phyloP scores from a whole-genome alignment of 2,329 filamentous ascomycete species.

The Pestalotiopsis sp. region DNA sequence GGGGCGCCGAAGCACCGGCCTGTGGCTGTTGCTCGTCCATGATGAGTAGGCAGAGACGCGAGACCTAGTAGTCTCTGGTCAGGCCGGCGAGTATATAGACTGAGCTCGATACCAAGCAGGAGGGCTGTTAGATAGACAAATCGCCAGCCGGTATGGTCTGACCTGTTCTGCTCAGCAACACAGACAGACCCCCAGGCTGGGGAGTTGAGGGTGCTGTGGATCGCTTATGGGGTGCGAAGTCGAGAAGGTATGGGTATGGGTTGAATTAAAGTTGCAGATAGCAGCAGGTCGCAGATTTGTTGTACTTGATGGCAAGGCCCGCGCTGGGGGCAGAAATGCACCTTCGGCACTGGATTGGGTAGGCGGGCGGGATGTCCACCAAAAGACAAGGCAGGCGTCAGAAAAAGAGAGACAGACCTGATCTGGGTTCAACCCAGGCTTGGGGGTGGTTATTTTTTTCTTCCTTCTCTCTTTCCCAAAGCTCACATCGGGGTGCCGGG shows the following conservation, averaged over 20 bases:
- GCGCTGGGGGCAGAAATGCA: neutral
- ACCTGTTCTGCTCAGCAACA: slow-evolving; percentile 2
- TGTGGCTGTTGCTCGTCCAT: slow-evolving; percentile 4
- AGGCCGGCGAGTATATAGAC: neutral
- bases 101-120: neutral
- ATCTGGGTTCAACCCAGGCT: neutral
- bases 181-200: neutral
- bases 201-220: neutral
- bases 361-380: neutral
- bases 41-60: neutral
- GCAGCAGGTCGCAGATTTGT: neutral
- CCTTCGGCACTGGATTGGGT: neutral
- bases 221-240: neutral
- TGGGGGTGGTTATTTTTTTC: neutral
- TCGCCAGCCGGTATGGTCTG: neutral
- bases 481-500: neutral
- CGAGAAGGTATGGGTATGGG: neutral
- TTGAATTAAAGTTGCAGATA: slow-evolving; percentile 8
- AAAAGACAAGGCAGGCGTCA: neutral
- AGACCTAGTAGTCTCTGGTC: slow-evolving; percentile 6
- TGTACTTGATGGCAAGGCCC: slow-evolving; percentile 1
- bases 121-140: neutral
- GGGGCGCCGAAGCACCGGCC: neutral
- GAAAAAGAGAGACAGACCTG: neutral
- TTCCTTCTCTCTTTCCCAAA: neutral